Evolutionary conservation across 331 rosid genomes (phyloP).

Genomic region (Rosa hybrid): DNA sequence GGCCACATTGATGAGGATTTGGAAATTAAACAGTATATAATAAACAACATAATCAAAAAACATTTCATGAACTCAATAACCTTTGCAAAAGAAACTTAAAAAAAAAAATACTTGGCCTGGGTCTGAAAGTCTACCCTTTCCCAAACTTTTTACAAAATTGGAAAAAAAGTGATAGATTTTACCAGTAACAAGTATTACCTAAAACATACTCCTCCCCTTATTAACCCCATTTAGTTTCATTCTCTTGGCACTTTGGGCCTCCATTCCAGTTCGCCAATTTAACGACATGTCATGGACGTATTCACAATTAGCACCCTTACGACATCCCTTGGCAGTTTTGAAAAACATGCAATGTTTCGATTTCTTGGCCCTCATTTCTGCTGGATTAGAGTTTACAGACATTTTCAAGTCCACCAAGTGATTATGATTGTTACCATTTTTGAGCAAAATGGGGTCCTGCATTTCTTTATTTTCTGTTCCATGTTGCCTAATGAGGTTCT

Average conservation of each 20-base stretch:
- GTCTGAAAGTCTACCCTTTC: not conserved
- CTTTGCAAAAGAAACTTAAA: not conserved
- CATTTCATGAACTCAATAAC: not conserved
- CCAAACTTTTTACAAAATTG: not conserved
- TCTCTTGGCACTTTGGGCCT: conserved; percentile 51
- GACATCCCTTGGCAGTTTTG: conserved; percentile 58
- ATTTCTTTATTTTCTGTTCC: conserved; percentile 45
- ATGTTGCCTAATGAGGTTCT: conserved; percentile 65
- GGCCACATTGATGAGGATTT: no score
- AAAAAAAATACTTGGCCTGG: not conserved
- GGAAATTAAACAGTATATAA: no score
- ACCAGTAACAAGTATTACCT: not conserved
- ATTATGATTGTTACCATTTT: conserved; percentile 36
- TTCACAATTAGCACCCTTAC: conserved; percentile 56
- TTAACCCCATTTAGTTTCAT: conserved; percentile 42
- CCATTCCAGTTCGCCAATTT: conserved; percentile 34
- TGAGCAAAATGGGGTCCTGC: conserved; percentile 31
- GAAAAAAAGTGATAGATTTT: not conserved
- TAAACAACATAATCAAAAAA: not conserved
- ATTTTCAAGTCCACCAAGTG: conserved; percentile 35
- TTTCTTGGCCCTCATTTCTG: conserved; percentile 41
- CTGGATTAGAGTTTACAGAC: conserved; percentile 34
- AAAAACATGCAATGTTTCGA: conserved; percentile 61
- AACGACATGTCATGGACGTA: conserved; percentile 49
- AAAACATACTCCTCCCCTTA: conserved; percentile 24